Percentiles rank a stretch among this genome's conserved stretches.
Conservation (phyloP, 208 protist genomes). For the Borovskyia barvae region DNA sequence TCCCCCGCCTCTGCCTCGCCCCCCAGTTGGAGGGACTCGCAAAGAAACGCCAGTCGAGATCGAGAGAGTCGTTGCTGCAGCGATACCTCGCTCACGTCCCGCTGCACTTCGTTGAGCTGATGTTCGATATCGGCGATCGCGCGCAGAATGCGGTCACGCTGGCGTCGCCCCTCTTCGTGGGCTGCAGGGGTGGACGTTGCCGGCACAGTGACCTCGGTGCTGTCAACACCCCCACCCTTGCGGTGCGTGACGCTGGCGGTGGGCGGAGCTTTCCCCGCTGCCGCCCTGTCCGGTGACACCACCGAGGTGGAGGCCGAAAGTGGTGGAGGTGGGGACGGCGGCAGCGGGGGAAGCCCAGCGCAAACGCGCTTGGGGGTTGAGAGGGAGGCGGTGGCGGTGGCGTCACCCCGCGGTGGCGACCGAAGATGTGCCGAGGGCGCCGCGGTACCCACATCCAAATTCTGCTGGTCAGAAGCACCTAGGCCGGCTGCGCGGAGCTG, state of each 20-base stretch:
- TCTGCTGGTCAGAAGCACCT: not conserved
- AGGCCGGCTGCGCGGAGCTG: conserved; percentile 12
- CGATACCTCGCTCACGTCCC: conserved; percentile 36
- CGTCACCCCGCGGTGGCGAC: not conserved
- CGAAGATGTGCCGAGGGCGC: not conserved
- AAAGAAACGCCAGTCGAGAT: conserved; percentile 27
- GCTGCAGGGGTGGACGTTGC: not conserved
- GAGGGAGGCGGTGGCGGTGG: not conserved
- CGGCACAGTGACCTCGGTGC: not conserved
- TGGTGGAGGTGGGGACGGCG: conserved; percentile 1
- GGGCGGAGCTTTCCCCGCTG: not conserved
- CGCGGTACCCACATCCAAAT: no score
- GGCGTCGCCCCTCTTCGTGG: conserved; percentile 18
- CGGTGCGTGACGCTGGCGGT: not conserved
- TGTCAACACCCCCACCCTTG: not conserved
- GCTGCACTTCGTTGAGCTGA: conserved; percentile 46
- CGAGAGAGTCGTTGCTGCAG: conserved; percentile 27
- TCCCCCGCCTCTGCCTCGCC: not conserved
- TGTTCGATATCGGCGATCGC: conserved; percentile 51
- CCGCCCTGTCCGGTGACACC: no score
- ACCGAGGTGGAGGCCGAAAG: not conserved
- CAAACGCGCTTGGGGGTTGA: not conserved
- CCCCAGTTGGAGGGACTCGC: conserved; percentile 11
- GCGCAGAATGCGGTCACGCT: conserved; percentile 43
- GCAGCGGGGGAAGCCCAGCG: conserved; percentile 3